Evolutionary conservation across 78 protist genomes (phyloP), one percentile per base, ranked within the genome.

Genomic region (Ministeria vibrans): DNA sequence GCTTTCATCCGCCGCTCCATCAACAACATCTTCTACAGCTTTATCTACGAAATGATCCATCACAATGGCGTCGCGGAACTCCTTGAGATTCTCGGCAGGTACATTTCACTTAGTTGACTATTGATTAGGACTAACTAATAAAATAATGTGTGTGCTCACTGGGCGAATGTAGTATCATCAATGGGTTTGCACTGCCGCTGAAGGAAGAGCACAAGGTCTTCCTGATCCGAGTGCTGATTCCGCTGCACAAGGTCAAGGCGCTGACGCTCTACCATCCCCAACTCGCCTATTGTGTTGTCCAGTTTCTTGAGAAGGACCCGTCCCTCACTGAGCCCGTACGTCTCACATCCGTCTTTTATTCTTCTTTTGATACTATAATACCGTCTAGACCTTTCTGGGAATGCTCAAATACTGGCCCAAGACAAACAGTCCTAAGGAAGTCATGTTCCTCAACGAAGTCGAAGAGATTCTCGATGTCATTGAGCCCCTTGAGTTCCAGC

Each of bases 141-240:
- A n/a, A 74, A n/a, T 22, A 23, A 9, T n/a, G 77, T 49, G 13
- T 74, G 59, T 22, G 27, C 51, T n/a, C 30, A 74, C 30, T 13
- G 41, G 77, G 78, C 51, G 51, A 63, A 23, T 75, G 82, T 42
- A 81, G 92, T 36, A 96, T 96, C 79, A 96, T 96, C 77, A 94
- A 94, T 82, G 99, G 99, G 3, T 96, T 96, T 76, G 97, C 96
- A 1, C 85, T 90, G 4, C 99, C 99, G 32, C 87, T 96, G 28
- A 96, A 96, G 77, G 93, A 83, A 36, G 99, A 96, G 81, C 99
- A 96, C 83, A 87, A 83, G 62, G 34, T 71, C 36, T 94, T 96
- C 64, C 78, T 96, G 18, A 32, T 32, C 59, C 61, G 73, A 28
- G 94, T 87, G 5, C 77, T 96, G 23, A 76, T 63, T 11, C 82